Conservation (phyloP, 2,329 filamentous ascomycete species). For the Rosellinia necatrix region DNA sequence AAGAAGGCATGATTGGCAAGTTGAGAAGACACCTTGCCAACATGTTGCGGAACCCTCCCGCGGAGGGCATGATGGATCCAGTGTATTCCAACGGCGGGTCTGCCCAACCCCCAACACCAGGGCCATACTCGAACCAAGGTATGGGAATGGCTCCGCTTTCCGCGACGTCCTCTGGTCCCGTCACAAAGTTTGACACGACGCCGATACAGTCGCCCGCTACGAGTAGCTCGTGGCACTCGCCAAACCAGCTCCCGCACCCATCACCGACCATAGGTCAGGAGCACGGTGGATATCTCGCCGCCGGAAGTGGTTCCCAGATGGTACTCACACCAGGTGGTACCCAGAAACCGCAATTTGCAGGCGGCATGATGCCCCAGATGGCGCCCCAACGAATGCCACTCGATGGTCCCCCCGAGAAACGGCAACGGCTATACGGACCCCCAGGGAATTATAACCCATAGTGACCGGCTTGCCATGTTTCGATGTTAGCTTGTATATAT, state of each 20-base stretch:
- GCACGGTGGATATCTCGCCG: slow-evolving; percentile 49
- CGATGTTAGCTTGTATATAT: slow-evolving; percentile 38
- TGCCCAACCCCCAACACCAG: slow-evolving; percentile 40
- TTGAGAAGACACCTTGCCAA: slow-evolving; percentile 88
- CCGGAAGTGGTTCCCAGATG: slow-evolving; percentile 48
- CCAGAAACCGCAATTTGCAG: slow-evolving; percentile 44
- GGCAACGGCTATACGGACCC: slow-evolving; percentile 55
- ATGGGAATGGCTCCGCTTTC: slow-evolving; percentile 42
- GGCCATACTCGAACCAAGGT: slow-evolving; percentile 40
- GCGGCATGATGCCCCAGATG: slow-evolving; percentile 47
- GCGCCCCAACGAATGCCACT: slow-evolving; percentile 40
- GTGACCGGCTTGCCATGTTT: slow-evolving; percentile 12
- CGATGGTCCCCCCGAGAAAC: slow-evolving; percentile 56
- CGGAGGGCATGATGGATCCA: slow-evolving; percentile 43
- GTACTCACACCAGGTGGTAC: slow-evolving; percentile 46
- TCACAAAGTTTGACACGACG: slow-evolving; percentile 58
- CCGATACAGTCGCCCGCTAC: slow-evolving; percentile 60
- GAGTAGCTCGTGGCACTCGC: slow-evolving; percentile 55
- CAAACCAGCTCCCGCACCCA: slow-evolving; percentile 55
- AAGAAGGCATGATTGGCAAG: slow-evolving; percentile 81
- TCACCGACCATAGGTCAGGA: slow-evolving; percentile 54
- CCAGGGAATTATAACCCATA: slow-evolving; percentile 48
- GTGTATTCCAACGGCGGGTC: slow-evolving; percentile 40
- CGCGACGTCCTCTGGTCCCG: slow-evolving; percentile 39
- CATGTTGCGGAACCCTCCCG: slow-evolving; percentile 70